A percentile compares a stretch with the other conserved stretches of the same genome.
phyloP scores from a whole-genome alignment of 1,139 yeast genomes.

The Saccharomyces pastorianus region DNA sequence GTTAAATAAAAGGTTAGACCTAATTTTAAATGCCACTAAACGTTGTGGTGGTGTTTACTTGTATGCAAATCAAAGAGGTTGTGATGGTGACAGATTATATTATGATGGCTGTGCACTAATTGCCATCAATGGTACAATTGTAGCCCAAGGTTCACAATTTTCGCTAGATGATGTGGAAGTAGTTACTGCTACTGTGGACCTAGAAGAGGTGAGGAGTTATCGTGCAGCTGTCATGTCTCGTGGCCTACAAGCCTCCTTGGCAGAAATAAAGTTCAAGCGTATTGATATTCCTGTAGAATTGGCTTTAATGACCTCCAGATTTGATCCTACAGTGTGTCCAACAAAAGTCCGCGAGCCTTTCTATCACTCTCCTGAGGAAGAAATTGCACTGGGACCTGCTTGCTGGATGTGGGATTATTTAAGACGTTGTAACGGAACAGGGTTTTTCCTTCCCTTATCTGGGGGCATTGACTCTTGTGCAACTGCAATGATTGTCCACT shows the following conservation, averaged over 20 bases:
- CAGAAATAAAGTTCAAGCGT: constrained; percentile 47
- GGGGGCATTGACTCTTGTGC: constrained; percentile 99
- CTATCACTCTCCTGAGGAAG: constrained; percentile 84
- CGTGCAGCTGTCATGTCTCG: constrained; percentile 66
- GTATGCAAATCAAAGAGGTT: constrained; percentile 91
- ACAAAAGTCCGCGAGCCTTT: constrained; percentile 42
- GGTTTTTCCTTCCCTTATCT: constrained; percentile 84
- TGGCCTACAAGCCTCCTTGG: constrained; percentile 59
- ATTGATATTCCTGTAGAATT: constrained; percentile 55
- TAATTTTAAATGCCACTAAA: constrained; percentile 85
- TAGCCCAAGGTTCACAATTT: constrained; percentile 91
- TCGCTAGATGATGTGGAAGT: constrained; percentile 88
- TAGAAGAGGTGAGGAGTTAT: constrained; percentile 82
- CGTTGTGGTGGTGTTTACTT: constrained; percentile 94
- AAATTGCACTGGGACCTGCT: constrained; percentile 95
- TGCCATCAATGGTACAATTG: constrained; percentile 80
- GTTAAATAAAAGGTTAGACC: constrained; percentile 69
- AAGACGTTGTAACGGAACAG: constrained; percentile 81
- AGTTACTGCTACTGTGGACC: constrained; percentile 82
- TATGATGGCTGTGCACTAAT: constrained; percentile 96
- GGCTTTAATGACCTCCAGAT: constrained; percentile 48
- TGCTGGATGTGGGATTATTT: constrained; percentile 99
- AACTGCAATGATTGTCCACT: constrained; percentile 86
- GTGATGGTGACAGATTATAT: constrained; percentile 95
- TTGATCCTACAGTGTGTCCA: constrained; percentile 61